phyloP scores from a whole-genome alignment of 805 yeast species.

The Blastobotrys robertii region DNA sequence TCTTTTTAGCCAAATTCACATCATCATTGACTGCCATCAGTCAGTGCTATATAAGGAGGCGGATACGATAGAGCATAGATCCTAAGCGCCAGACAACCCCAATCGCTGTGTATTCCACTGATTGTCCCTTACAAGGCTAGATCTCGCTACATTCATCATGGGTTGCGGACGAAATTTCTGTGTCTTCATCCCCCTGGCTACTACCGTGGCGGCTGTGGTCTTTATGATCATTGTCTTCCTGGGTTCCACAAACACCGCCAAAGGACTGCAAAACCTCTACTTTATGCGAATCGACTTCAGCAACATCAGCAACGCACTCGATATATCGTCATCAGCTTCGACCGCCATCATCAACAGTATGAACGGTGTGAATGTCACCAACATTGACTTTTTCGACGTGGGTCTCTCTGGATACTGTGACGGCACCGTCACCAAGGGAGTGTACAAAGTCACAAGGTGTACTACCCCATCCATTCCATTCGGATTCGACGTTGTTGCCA shows the following conservation, averaged over 20 bases:
- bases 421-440: slow-evolving; percentile 28
- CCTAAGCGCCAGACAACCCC: too few relatives aligned
- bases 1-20: too few relatives aligned
- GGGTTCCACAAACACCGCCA: slow-evolving; percentile 38
- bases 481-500: slow-evolving; percentile 42
- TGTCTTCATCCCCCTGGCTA: too few relatives aligned
- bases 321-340: too few relatives aligned
- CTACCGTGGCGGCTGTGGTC: slow-evolving; percentile 34
- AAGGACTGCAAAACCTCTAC: slow-evolving; percentile 37
- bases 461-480: slow-evolving; percentile 45
- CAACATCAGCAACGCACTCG: slow-evolving; percentile 21
- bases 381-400: slow-evolving; percentile 40
- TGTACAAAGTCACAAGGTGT: slow-evolving; percentile 38
- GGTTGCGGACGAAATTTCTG: too few relatives aligned
- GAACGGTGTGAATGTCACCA: slow-evolving; percentile 27
- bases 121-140: too few relatives aligned
- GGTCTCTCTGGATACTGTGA: slow-evolving; percentile 61
- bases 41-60: too few relatives aligned
- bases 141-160: too few relatives aligned
- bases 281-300: slow-evolving; percentile 39
- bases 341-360: slow-evolving; percentile 12
- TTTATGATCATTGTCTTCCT: slow-evolving; percentile 42
- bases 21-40: too few relatives aligned
- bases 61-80: too few relatives aligned
- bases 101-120: too few relatives aligned